A percentile compares a stretch with the other conserved stretches of the same genome.
Conservation (phyloP, 768 basidiomycete genomes). For the Rubroboletus pulcherrimus region DNA sequence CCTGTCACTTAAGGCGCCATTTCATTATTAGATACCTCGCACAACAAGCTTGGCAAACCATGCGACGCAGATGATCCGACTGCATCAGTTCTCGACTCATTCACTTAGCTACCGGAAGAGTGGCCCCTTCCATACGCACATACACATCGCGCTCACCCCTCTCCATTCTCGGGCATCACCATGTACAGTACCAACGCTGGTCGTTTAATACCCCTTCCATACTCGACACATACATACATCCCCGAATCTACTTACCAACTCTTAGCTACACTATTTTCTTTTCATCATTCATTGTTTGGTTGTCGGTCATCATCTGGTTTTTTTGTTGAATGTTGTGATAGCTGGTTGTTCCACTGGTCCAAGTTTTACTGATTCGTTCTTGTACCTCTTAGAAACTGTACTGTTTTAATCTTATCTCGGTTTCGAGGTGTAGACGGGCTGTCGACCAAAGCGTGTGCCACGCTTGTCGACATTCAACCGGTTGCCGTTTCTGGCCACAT, state of each 20-base stretch:
- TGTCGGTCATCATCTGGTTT: conserved; percentile 6
- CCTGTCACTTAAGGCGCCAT: not conserved
- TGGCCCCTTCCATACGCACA: not conserved
- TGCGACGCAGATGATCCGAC: not conserved
- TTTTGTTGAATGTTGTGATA: conserved; percentile 5
- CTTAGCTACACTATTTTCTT: conserved; percentile 4
- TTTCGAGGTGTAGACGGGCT: not conserved
- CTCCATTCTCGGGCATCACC: not conserved
- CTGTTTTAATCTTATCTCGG: not conserved
- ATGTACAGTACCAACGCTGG: conserved; percentile 23
- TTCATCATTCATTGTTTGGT: conserved; percentile 5
- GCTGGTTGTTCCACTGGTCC: conserved; percentile 8
- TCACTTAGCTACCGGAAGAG: not conserved
- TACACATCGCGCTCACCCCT: not conserved
- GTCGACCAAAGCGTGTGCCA: not conserved
- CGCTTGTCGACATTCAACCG: not conserved
- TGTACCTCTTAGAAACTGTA: conserved; percentile 10
- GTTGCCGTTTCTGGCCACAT: conserved; percentile 11
- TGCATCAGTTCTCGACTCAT: not conserved
- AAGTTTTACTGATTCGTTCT: conserved; percentile 2
- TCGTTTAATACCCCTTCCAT: conserved; percentile 27
- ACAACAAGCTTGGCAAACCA: not conserved
- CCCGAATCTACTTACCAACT: conserved; percentile 11
- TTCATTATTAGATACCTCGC: not conserved
- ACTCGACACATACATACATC: conserved; percentile 13